Evolutionary conservation across 768 basidiomycete genomes (phyloP).

Genomic region (Melanogaster broomeanus): DNA sequence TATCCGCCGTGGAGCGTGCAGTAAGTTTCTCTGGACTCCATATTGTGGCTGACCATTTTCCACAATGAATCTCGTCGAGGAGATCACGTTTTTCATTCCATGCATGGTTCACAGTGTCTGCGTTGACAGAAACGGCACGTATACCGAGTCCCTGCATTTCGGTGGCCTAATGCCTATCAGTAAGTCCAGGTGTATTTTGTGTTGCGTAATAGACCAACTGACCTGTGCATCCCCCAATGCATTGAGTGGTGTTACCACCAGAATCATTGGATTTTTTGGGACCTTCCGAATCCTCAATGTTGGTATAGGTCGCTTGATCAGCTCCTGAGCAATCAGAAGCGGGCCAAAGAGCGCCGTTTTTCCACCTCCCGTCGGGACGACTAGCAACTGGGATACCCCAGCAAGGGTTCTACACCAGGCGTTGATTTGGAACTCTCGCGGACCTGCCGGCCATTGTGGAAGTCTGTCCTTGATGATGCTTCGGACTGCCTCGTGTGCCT

Average conservation of each 20-base stretch:
- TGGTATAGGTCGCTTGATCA: background rate
- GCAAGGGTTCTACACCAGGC: background rate
- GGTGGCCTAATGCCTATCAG: no score
- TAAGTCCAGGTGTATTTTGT: background rate
- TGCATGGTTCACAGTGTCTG: constrained; percentile 11
- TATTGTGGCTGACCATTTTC: background rate
- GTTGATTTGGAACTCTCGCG: background rate
- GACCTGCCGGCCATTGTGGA: background rate
- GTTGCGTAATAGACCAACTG: background rate
- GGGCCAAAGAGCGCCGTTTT: background rate
- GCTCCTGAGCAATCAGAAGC: background rate
- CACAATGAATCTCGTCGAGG: background rate
- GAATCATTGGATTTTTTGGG: background rate
- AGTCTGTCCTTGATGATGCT: background rate
- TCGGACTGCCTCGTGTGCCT: background rate
- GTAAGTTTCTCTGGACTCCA: constrained; percentile 24
- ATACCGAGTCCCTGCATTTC: constrained; percentile 16
- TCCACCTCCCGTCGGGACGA: background rate
- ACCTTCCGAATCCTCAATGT: background rate
- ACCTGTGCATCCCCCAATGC: constrained; percentile 1
- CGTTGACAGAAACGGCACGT: constrained; percentile 21
- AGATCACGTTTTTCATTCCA: background rate
- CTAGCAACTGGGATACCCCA: background rate
- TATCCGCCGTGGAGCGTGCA: constrained; percentile 3
- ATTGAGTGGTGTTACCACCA: constrained; percentile 2